phyloP scores from a whole-genome alignment of 805 yeast genomes.

The Teunomyces aglyptinius region DNA sequence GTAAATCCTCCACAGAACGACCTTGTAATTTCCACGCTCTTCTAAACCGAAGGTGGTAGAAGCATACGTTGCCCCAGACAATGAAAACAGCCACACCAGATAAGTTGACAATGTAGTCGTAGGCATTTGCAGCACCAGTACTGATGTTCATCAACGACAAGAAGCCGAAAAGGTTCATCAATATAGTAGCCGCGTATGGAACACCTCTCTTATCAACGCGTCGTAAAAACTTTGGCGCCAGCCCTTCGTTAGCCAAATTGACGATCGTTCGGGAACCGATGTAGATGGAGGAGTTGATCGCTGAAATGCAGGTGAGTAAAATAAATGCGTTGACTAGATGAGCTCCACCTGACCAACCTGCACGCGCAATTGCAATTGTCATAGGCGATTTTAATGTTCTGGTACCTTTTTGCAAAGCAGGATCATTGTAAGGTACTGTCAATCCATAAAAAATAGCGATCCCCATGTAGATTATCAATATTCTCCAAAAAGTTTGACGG shows the following conservation, averaged over 20 bases:
- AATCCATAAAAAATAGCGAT: conserved; percentile 57
- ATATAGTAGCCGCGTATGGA: conserved; percentile 59
- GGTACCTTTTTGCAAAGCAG: conserved; percentile 36
- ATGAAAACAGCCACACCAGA: conserved; percentile 67
- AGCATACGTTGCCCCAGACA: conserved; percentile 63
- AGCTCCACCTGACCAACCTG: conserved; percentile 44
- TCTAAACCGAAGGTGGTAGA: conserved; percentile 58
- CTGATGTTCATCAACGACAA: conserved; percentile 55
- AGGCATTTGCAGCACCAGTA: conserved; percentile 61
- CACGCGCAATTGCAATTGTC: conserved; percentile 37
- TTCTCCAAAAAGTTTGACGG: conserved; percentile 54
- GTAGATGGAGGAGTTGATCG: conserved; percentile 67
- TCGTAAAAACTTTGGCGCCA: conserved; percentile 56
- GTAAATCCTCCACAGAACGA: conserved; percentile 30
- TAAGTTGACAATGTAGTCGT: conserved; percentile 56
- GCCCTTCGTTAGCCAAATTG: conserved; percentile 59
- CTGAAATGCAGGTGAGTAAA: conserved; percentile 61
- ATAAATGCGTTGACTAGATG: conserved; percentile 63
- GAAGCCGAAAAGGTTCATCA: conserved; percentile 54
- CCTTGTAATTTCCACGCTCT: conserved; percentile 39
- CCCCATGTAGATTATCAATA: conserved; percentile 51
- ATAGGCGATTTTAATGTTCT: conserved; percentile 45
- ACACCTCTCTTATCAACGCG: conserved; percentile 57
- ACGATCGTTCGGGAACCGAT: conserved; percentile 68
- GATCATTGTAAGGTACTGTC: conserved; percentile 56